Evolutionary conservation across 164 flowering plant genomes (phyloP).

Genomic region (Nymphaea thermarum): DNA sequence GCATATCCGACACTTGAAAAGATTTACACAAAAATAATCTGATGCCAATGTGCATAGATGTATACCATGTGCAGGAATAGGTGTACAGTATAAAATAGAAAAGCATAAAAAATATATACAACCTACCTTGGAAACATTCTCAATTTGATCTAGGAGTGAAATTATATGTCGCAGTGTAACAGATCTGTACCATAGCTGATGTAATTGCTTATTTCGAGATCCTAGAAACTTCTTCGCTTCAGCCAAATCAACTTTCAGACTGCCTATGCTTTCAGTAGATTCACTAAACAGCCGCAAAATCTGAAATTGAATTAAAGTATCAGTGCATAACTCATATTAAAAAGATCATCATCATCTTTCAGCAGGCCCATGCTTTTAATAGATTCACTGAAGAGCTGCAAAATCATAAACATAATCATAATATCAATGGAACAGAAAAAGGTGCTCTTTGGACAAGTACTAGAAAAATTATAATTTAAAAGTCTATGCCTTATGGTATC

Average conservation of each 20-base stretch:
- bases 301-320: constrained; percentile 21
- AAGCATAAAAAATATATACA: constrained; percentile 9
- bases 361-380: constrained; percentile 57
- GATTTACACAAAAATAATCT: no score
- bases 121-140: constrained; percentile 80
- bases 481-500: no score
- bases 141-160: constrained; percentile 86
- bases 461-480: no score
- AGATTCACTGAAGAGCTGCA: constrained; percentile 91
- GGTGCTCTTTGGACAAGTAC: no score
- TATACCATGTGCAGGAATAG: no score
- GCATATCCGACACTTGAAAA: no score
- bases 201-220: constrained; percentile 85
- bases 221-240: constrained; percentile 86
- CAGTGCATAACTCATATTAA: neutral
- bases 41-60: no score
- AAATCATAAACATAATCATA: constrained; percentile 36
- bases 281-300: constrained; percentile 91
- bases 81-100: neutral
- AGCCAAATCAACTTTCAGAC: constrained; percentile 77
- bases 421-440: no score
- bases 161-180: constrained; percentile 94
- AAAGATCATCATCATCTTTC: constrained; percentile 39
- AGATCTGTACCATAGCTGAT: constrained; percentile 94
- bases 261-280: constrained; percentile 67